Evolutionary conservation across 1,139 yeast genomes (phyloP).

Genomic region (Debaryomyces coudertii): DNA sequence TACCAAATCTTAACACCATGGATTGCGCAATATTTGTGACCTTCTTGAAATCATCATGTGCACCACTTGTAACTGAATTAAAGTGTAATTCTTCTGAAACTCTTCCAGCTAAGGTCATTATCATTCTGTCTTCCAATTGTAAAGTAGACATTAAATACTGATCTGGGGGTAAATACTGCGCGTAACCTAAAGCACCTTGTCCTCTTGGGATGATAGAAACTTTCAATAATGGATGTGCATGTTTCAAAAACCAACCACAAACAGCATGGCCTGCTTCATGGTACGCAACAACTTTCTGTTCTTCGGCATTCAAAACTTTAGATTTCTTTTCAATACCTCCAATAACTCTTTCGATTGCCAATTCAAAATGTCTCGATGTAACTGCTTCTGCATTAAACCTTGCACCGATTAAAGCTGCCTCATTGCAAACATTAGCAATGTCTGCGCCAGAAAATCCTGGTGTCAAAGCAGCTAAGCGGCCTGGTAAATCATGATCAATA

Average conservation of each 20-base stretch:
- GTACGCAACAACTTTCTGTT: constrained; percentile 87
- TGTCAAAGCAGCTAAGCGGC: constrained; percentile 90
- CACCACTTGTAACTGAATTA: constrained; percentile 90
- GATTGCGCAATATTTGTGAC: constrained; percentile 93
- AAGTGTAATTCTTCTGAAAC: constrained; percentile 94
- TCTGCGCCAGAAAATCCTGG: constrained; percentile 99
- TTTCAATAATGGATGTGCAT: constrained; percentile 90
- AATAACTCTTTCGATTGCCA: constrained; percentile 95
- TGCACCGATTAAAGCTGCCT: constrained; percentile 96
- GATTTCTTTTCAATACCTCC: constrained; percentile 95
- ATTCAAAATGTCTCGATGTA: constrained; percentile 79
- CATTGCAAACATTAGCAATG: constrained; percentile 95
- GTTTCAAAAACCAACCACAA: constrained; percentile 92
- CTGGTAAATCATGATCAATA: constrained; percentile 58
- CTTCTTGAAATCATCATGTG: constrained; percentile 93
- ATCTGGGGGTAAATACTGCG: constrained; percentile 95
- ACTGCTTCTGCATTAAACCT: constrained; percentile 74
- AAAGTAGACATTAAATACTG: constrained; percentile 77
- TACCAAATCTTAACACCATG: constrained; percentile 91
- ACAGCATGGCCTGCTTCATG: constrained; percentile 99
- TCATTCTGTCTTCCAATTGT: constrained; percentile 87
- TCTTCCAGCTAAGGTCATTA: constrained; percentile 96
- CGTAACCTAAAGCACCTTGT: constrained; percentile 96
- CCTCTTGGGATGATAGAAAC: constrained; percentile 97
- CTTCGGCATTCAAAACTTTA: constrained; percentile 78